Conservation (phyloP, 2,329 filamentous ascomycete genomes). For the Xylariomycetidae sp. region DNA sequence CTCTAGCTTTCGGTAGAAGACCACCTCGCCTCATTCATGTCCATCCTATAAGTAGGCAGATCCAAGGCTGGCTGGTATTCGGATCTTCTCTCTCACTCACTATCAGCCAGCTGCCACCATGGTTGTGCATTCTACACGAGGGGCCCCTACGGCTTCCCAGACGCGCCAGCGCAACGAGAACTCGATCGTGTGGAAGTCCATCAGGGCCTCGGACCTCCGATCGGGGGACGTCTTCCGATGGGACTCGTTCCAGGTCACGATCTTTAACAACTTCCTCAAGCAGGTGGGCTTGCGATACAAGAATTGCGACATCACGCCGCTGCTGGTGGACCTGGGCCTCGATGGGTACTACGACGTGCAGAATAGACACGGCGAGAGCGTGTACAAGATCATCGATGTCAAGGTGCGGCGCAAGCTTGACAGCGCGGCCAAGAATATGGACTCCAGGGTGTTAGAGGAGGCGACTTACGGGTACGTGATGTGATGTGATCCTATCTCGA, state of each 20-base stretch:
- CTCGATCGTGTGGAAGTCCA: conserved; percentile 9
- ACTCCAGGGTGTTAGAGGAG: not conserved
- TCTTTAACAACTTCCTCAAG: conserved; percentile 8
- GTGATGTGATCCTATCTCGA: not conserved
- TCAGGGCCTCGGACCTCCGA: conserved; percentile 5
- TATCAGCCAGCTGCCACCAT: too few relatives aligned
- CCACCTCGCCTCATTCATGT: too few relatives aligned
- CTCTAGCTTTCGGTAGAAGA: too few relatives aligned
- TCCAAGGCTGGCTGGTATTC: too few relatives aligned
- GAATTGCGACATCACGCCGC: conserved; percentile 5
- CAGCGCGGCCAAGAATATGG: conserved; percentile 5
- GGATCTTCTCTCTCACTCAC: too few relatives aligned
- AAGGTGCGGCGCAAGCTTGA: conserved; percentile 11
- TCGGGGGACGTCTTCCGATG: conserved; percentile 8
- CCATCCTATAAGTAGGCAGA: too few relatives aligned
- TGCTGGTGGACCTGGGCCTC: conserved; percentile 10
- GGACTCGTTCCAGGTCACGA: conserved; percentile 7
- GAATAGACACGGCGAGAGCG: conserved; percentile 7
- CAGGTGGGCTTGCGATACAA: conserved; percentile 4
- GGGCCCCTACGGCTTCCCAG: conserved; percentile 1
- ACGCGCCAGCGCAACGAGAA: conserved; percentile 5
- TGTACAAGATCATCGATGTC: conserved; percentile 7
- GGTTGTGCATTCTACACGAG: not conserved
- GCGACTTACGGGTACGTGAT: conserved; percentile 6
- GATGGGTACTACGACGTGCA: conserved; percentile 11